Evolutionary conservation across 805 yeast genomes (phyloP), one percentile per base, ranked within the genome.

Genomic region (Candida saitoana): DNA sequence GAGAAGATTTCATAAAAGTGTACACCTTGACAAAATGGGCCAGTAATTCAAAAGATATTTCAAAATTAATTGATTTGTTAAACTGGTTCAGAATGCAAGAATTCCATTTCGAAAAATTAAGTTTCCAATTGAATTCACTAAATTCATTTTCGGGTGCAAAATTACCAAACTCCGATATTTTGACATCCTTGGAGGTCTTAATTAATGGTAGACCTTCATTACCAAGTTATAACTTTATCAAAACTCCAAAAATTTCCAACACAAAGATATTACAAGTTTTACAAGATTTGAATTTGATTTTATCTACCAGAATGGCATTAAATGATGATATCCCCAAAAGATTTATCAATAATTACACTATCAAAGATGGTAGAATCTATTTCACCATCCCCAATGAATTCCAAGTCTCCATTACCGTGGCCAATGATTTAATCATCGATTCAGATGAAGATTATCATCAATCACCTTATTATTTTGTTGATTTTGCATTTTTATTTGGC

Each of bases 1-100:
- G 98, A 43, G 89, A 87, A 55, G 93, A 90, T 53, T 88, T 84
- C 56, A 77, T 90, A 45, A 81, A 91, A 59, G 60, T 90, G 2
- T 89, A 87, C 51, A 96, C 95, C 2, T 64, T 93, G 31, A 77
- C 84, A 40, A 90, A 91, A 62, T 93, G 99, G 99, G 78, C 89
- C 3, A 75, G 78, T 9, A 82, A 80, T 25, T 73, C 90, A 3
- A 73, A 78, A 36, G 87, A 84, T 39, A 80, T 91, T 45, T 79
- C 83, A 35, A 74, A 74, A 40, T 70, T 90, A 47, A 89, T 93
- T 42, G 98, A 93, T 64, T 71, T 91, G 16, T 77, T 95, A 45
- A 84, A 86, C 48, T 93, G 95, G 93, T 72, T 93, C 32, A 71
- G 93, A 47, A 81, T 80, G 38, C 95, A 88, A 53, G 86, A 87